Evolutionary conservation across 768 basidiomycete species (phyloP).

Genomic region (Termitomyces sp.): DNA sequence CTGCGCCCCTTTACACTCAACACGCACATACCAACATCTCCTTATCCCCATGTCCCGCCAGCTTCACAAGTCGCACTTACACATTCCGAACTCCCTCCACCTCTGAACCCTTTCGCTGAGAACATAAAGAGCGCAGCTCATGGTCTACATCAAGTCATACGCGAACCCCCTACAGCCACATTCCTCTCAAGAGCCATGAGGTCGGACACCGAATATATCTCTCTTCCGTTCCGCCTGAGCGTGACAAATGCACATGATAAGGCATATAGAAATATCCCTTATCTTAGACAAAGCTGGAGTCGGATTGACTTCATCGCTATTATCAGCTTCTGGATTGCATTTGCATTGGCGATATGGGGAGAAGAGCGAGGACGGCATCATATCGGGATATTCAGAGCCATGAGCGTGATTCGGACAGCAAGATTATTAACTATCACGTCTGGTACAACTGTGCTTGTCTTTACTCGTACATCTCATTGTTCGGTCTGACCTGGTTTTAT

Average conservation of each 20-base stretch:
- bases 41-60: slow-evolving; percentile 21
- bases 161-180: slow-evolving; percentile 44
- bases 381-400: slow-evolving; percentile 83
- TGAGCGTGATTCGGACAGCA: slow-evolving; percentile 82
- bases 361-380: slow-evolving; percentile 67
- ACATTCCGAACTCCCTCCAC: slow-evolving; percentile 19
- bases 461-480: neutral
- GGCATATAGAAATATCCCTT: slow-evolving; percentile 72
- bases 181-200: slow-evolving; percentile 49
- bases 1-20: slow-evolving; percentile 54
- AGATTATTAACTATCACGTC: slow-evolving; percentile 83
- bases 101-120: slow-evolving; percentile 29
- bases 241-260: slow-evolving; percentile 53
- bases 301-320: slow-evolving; percentile 88
- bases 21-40: slow-evolving; percentile 23
- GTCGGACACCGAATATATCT: slow-evolving; percentile 42
- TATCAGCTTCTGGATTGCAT: slow-evolving; percentile 82
- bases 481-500: neutral
- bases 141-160: slow-evolving; percentile 35
- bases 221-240: slow-evolving; percentile 62
- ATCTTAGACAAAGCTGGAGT: slow-evolving; percentile 90
- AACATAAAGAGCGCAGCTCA: slow-evolving; percentile 31
- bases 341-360: slow-evolving; percentile 65
- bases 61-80: slow-evolving; percentile 26
- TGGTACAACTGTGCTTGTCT: slow-evolving; percentile 73